phyloP scores from a whole-genome alignment of 2,329 filamentous ascomycete species.

The Cryphonectria carpinicola region DNA sequence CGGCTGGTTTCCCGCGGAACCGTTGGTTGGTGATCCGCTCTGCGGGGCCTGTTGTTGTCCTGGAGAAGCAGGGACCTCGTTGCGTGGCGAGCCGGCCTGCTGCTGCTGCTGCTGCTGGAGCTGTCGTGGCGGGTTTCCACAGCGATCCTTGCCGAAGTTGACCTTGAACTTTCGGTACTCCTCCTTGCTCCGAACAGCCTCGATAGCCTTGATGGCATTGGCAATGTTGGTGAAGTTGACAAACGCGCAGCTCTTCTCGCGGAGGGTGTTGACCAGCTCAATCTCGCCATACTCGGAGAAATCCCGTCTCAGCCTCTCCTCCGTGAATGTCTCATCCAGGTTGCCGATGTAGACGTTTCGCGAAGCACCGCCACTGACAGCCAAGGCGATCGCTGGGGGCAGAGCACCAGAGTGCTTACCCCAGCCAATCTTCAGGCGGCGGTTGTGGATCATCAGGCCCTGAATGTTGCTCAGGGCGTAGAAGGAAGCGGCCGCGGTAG shows the following conservation, averaged over 20 bases:
- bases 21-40: conserved; percentile 59
- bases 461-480: conserved; percentile 97
- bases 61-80: conserved; percentile 61
- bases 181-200: conserved; percentile 90
- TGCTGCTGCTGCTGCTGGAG: conserved; percentile 64
- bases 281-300: conserved; percentile 98
- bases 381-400: conserved; percentile 91
- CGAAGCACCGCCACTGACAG: conserved; percentile 95
- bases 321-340: conserved; percentile 94
- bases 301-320: conserved; percentile 93
- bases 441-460: conserved; percentile 98
- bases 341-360: conserved; percentile 98
- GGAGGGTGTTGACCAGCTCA: conserved; percentile 92
- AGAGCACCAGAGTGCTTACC: conserved; percentile 98
- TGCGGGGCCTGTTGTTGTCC: conserved; percentile 65
- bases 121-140: conserved; percentile 93
- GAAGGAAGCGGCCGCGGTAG: conserved; percentile 95
- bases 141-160: conserved; percentile 98
- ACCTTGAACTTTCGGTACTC: conserved; percentile 99
- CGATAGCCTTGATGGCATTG: conserved; percentile 99
- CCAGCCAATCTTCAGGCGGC: conserved; percentile 97
- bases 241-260: conserved; percentile 99
- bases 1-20: conserved; percentile 65
- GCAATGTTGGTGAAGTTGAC: conserved; percentile 99
- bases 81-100: conserved; percentile 68